phyloP scores from a whole-genome alignment of 2,329 filamentous ascomycete genomes.

The Claviceps fusiformis region DNA sequence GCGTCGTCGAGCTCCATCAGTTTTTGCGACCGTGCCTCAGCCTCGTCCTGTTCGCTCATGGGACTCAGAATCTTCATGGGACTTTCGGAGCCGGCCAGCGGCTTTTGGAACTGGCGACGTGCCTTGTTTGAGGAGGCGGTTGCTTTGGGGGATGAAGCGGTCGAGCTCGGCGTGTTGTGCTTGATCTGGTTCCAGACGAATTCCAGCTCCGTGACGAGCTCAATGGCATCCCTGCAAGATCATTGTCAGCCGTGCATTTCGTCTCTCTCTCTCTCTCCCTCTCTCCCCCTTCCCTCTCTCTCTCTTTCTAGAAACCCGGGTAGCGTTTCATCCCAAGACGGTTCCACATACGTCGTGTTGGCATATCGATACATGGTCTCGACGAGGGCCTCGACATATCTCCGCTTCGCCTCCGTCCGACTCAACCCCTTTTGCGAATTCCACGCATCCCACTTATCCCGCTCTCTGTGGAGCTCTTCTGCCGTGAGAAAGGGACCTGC shows the following conservation, averaged over 20 bases:
- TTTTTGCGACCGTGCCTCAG: slow-evolving; percentile 39
- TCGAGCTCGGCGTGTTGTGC: slow-evolving; percentile 58
- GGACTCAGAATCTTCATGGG: slow-evolving; percentile 65
- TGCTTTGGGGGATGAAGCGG: slow-evolving; percentile 41
- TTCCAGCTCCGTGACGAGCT: slow-evolving; percentile 87
- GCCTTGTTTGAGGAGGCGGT: slow-evolving; percentile 17
- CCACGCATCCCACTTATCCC: slow-evolving; percentile 87
- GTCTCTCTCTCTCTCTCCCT: neutral
- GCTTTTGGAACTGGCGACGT: slow-evolving; percentile 31
- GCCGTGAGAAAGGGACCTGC: slow-evolving; percentile 29
- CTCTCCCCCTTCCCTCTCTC: neutral
- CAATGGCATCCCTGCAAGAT: slow-evolving; percentile 53
- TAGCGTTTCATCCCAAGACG: neutral
- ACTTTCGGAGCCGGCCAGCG: slow-evolving; percentile 34
- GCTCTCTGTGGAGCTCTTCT: slow-evolving; percentile 44
- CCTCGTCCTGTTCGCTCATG: slow-evolving; percentile 71
- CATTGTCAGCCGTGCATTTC: neutral
- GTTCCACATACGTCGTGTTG: slow-evolving; percentile 53
- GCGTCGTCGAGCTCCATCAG: slow-evolving; percentile 33
- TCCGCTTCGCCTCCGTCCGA: slow-evolving; percentile 83
- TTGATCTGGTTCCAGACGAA: slow-evolving; percentile 99
- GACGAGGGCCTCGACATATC: slow-evolving; percentile 88
- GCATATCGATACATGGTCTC: slow-evolving; percentile 96
- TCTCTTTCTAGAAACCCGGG: neutral
- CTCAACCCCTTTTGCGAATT: slow-evolving; percentile 71